phyloP scores from a whole-genome alignment of 257 asterid genomes.

The Ehretia macrophylla region DNA sequence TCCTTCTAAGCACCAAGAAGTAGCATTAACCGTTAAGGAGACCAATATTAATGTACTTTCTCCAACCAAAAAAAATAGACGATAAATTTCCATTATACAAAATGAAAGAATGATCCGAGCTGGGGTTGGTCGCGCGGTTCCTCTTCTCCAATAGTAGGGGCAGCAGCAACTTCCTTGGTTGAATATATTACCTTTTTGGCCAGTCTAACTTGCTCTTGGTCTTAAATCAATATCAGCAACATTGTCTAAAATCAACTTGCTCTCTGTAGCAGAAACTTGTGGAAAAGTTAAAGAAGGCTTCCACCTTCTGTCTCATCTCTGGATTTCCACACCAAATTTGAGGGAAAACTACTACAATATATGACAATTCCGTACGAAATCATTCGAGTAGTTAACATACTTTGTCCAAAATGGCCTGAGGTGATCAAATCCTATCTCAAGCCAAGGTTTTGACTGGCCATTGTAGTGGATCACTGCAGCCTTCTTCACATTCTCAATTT shows the following conservation, averaged over 20 bases:
- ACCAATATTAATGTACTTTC: slow-evolving; percentile 33
- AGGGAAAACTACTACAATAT: slow-evolving; percentile 66
- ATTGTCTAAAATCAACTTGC: slow-evolving; percentile 22
- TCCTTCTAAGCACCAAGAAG: slow-evolving; percentile 28
- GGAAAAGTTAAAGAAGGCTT: slow-evolving; percentile 17
- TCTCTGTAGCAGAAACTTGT: slow-evolving; percentile 27
- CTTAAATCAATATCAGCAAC: slow-evolving; percentile 7
- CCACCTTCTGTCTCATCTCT: slow-evolving; percentile 21
- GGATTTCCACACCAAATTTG: slow-evolving; percentile 7
- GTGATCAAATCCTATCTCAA: slow-evolving; percentile 96
- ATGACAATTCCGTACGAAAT: slow-evolving; percentile 86
- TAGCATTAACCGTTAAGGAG: slow-evolving; percentile 32
- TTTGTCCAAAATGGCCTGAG: slow-evolving; percentile 98
- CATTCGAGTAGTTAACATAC: slow-evolving; percentile 83
- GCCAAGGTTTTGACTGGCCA: slow-evolving; percentile 97
- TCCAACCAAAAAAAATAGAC: slow-evolving; percentile 45
- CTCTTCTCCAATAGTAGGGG: slow-evolving; percentile 34
- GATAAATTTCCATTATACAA: slow-evolving; percentile 55
- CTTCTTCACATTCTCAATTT: slow-evolving; percentile 59
- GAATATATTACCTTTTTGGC: slow-evolving; percentile 17
- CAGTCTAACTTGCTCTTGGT: slow-evolving; percentile 28
- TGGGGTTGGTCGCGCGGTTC: slow-evolving; percentile 20
- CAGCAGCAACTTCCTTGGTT: slow-evolving; percentile 25
- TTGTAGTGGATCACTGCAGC: slow-evolving; percentile 98
- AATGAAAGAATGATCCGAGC: slow-evolving; percentile 50